phyloP scores from a whole-genome alignment of 2,329 filamentous ascomycete species.

The Cercospora zeae-maydis region DNA sequence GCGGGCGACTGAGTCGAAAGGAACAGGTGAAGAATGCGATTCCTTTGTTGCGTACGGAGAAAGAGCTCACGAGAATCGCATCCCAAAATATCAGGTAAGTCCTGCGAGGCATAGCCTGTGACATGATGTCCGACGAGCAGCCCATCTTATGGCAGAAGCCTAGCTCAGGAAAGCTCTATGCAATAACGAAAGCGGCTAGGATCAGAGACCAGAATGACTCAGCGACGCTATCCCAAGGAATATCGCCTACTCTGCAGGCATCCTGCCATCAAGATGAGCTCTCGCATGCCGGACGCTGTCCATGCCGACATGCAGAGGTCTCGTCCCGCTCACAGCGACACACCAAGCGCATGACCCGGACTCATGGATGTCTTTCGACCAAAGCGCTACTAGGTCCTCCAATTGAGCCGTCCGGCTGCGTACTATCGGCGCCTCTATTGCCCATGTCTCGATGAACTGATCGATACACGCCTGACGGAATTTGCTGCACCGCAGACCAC shows the following conservation, averaged over 20 bases:
- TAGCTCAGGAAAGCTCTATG: no score
- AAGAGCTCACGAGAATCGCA: no score
- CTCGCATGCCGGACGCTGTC: neutral
- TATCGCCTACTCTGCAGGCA: neutral
- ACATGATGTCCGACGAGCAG: no score
- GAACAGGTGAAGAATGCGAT: no score
- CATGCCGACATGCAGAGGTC: neutral
- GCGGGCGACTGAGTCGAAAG: no score
- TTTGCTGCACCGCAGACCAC: neutral
- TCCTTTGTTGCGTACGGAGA: no score
- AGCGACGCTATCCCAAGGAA: no score
- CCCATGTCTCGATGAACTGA: constrained; percentile 5
- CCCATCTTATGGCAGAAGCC: no score
- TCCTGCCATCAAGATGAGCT: neutral
- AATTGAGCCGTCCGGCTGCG: neutral
- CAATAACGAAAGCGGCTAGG: no score
- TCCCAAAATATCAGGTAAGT: no score
- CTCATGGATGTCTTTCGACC: neutral
- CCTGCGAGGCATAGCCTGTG: no score
- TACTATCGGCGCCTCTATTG: neutral
- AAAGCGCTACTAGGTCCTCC: neutral
- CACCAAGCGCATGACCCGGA: neutral
- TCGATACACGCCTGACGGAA: neutral
- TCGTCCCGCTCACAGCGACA: neutral
- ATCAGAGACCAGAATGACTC: no score